phyloP scores from a whole-genome alignment of 495 filamentous ascomycete genomes.

The Aspergillus kassunensis region DNA sequence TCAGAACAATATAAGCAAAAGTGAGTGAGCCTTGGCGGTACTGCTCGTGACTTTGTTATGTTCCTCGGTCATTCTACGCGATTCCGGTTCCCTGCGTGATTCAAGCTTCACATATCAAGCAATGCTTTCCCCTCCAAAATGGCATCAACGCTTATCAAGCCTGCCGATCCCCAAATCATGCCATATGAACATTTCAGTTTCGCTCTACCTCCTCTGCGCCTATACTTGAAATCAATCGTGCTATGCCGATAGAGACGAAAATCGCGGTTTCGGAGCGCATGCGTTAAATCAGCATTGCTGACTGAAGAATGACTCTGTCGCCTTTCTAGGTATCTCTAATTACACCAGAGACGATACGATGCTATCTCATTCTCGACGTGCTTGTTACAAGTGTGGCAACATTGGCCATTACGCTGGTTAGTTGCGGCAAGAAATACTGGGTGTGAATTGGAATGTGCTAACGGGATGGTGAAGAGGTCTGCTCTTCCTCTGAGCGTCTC shows the following conservation, averaged over 20 bases:
- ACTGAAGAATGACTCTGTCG: conserved; percentile 12
- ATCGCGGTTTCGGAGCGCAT: background rate
- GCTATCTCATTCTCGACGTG: conserved; percentile 91
- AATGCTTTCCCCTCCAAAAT: background rate
- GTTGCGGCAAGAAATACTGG: conserved; percentile 23
- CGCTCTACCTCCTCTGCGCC: background rate
- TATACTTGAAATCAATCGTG: background rate
- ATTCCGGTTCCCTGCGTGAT: background rate
- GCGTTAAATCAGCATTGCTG: conserved; percentile 10
- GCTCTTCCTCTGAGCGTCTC: conserved; percentile 91
- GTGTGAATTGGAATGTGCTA: conserved; percentile 12
- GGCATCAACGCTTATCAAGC: background rate
- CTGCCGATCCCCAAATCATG: background rate
- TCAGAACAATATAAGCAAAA: conserved; percentile 20
- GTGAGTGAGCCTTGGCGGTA: conserved; percentile 26
- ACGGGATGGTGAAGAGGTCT: conserved; percentile 64
- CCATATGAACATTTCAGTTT: background rate
- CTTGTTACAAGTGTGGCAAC: conserved; percentile 99
- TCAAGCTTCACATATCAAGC: conserved; percentile 1
- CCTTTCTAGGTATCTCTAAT: conserved; percentile 18
- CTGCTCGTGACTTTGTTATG: conserved; percentile 8
- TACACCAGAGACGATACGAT: conserved; percentile 66
- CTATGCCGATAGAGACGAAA: background rate
- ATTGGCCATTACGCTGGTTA: conserved; percentile 93
- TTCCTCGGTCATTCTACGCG: background rate